Percentiles rank a stretch among this genome's conserved stretches.
Conservation (phyloP, 495 filamentous ascomycete genomes). For the Penicillium psychrofluorescens region DNA sequence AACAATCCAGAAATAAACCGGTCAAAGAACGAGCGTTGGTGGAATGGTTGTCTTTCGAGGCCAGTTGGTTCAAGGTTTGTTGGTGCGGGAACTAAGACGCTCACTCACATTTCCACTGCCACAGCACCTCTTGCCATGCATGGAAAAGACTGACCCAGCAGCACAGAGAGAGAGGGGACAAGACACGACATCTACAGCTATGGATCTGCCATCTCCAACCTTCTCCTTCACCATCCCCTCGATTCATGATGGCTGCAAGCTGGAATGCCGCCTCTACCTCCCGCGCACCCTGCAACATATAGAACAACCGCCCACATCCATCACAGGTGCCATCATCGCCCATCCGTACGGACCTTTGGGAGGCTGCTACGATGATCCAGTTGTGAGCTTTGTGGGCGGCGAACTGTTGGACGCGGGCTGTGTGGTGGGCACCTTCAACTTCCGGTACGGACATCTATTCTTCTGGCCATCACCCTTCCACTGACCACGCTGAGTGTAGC, state of each 20-base stretch:
- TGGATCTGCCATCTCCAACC: slow-evolving; percentile 44
- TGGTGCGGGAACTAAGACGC: no score
- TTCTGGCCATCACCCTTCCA: neutral
- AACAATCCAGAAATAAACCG: no score
- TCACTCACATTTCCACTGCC: no score
- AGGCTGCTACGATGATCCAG: slow-evolving; percentile 74
- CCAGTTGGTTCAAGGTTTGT: no score
- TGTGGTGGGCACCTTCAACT: slow-evolving; percentile 86
- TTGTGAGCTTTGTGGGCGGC: slow-evolving; percentile 56
- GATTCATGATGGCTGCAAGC: slow-evolving; percentile 62
- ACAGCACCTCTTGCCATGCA: no score
- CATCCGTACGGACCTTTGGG: slow-evolving; percentile 89
- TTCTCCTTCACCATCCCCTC: slow-evolving; percentile 79
- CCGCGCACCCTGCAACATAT: slow-evolving; percentile 35
- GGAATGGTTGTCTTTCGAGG: no score
- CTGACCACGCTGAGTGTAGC: slow-evolving; percentile 33
- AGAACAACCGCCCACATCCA: slow-evolving; percentile 25
- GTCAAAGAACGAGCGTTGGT: no score
- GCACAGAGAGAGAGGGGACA: no score
- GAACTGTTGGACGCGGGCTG: slow-evolving; percentile 62
- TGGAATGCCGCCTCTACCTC: slow-evolving; percentile 79
- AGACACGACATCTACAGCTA: neutral
- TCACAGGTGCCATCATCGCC: slow-evolving; percentile 69
- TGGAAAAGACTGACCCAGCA: no score
- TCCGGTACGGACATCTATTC: slow-evolving; percentile 52